A percentile compares a stretch with the other conserved stretches of the same genome.
Conservation (phyloP, 495 filamentous ascomycete species). For the Penicillium angulare region DNA sequence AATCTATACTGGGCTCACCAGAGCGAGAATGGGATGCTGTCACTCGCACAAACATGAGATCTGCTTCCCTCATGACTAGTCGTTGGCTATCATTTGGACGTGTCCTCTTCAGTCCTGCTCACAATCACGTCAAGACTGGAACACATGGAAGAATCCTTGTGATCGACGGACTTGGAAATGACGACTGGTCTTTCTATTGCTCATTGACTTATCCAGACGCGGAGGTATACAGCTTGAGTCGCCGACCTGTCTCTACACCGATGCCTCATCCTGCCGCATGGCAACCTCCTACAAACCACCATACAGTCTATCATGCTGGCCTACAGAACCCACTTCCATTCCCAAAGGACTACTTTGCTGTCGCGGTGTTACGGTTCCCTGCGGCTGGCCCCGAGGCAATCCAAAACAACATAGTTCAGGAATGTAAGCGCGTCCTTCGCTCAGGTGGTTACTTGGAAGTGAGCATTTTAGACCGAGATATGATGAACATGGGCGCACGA, state of each 20-base stretch:
- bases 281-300: constrained; percentile 76
- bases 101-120: constrained; percentile 90
- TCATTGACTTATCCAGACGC: constrained; percentile 86
- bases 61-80: constrained; percentile 73
- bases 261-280: constrained; percentile 41
- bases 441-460: constrained; percentile 89
- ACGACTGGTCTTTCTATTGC: constrained; percentile 98
- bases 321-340: constrained; percentile 78
- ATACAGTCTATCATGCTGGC: constrained; percentile 72
- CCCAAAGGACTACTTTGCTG: constrained; percentile 78
- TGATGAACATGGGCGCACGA: constrained; percentile 81
- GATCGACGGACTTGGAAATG: constrained; percentile 84
- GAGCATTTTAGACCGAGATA: constrained; percentile 77
- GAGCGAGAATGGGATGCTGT: constrained; percentile 61
- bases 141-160: constrained; percentile 69
- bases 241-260: constrained; percentile 30
- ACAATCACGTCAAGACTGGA: constrained; percentile 69
- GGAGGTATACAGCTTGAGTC: constrained; percentile 72
- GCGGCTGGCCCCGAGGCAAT: constrained; percentile 66
- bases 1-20: constrained; percentile 44
- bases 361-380: constrained; percentile 87
- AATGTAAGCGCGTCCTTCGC: constrained; percentile 87
- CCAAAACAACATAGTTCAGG: constrained; percentile 78
- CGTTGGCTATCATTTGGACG: constrained; percentile 93
- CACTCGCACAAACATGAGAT: constrained; percentile 77